Base-by-base conservation (phyloP, 106 monocot genomes). In the Allium sativum region DNA sequence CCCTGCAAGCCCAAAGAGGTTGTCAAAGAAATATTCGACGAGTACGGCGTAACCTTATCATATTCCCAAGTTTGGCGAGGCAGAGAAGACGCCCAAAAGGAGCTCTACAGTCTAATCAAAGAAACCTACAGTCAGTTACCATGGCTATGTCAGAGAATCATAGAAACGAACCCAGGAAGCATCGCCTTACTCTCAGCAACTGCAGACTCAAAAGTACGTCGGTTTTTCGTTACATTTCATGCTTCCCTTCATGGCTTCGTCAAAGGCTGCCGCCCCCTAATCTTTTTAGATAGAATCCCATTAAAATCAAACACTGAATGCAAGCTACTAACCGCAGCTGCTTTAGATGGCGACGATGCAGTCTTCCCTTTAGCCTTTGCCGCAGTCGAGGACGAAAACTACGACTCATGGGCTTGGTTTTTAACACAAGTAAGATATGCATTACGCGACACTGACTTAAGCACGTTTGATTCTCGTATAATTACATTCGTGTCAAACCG, bases 11-110 rank as follows among this genome's bases (percentile, higher is more conserved):
- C 94, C 52, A 89, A 81, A 72, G 94, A 95, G 10, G 76, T 95
- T 47, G 79, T 77, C 45, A 74, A 57, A 61, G 94, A 95, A 58
- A 45, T 95, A 52, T 85, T 76, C 59, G 78, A 84, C 55, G 78
- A 89, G 11, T 95, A 74, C 59, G 94, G 94, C 12, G 74, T 95
- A 42, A 81, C 53, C 54, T 66, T 95, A 40, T 81, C 83, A 22
- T 95, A 95, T 65, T 85, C 80, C n/a, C 90, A 94, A 60, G 89
- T 85, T 18, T 95, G 94, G 94, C 73, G 90, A 21, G 90, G 86
- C 52, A 83, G 76, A 53, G 81, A 84, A 59, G 82, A 80, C 56
- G 94, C 94, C 3, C 77, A 90, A 58, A 83, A 76, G 41, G 94
- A 95, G 75, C 79, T 95, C 6, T 79, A 83, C 51, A 84, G 86